These are phyloP conservation scores for Dioscorea zingiberensis DNA, from an alignment of 106 monocot species.

Conservation along the genomic window DNA sequence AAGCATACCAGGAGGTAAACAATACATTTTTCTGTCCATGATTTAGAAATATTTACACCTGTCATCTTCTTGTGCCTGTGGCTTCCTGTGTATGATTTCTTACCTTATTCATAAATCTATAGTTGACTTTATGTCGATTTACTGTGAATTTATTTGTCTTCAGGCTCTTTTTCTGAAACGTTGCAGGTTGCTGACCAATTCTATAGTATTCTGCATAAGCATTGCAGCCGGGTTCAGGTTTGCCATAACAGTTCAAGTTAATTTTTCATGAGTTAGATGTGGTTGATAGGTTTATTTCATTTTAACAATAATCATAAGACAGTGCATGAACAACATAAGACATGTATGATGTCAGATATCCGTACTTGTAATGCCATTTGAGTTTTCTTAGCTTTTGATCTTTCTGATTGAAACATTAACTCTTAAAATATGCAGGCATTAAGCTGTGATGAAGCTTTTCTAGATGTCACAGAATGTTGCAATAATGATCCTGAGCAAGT, in stretches of 20 bases:
- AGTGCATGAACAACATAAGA: neutral
- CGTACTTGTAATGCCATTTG: neutral
- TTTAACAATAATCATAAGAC: no score
- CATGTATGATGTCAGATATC: neutral
- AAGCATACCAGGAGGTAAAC: constrained; percentile 81
- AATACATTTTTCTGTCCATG: neutral
- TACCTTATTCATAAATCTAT: neutral
- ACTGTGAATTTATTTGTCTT: neutral
- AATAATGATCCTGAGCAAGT: constrained; percentile 57
- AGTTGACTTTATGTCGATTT: neutral
- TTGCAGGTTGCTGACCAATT: constrained; percentile 96
- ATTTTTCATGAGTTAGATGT: neutral
- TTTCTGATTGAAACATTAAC: neutral
- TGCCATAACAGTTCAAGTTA: neutral
- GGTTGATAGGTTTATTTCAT: no score
- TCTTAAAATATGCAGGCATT: constrained; percentile 54
- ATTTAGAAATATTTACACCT: no score
- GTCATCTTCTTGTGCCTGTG: neutral
- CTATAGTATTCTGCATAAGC: constrained; percentile 82
- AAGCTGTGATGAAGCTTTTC: constrained; percentile 97
- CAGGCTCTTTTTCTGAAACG: constrained; percentile 8
- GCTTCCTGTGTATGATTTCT: neutral
- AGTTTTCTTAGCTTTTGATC: neutral
- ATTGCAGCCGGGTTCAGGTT: constrained; percentile 69
- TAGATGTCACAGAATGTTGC: constrained; percentile 51